phyloP scores from a whole-genome alignment of 495 filamentous ascomycete genomes.

The Podospora fimiseda region DNA sequence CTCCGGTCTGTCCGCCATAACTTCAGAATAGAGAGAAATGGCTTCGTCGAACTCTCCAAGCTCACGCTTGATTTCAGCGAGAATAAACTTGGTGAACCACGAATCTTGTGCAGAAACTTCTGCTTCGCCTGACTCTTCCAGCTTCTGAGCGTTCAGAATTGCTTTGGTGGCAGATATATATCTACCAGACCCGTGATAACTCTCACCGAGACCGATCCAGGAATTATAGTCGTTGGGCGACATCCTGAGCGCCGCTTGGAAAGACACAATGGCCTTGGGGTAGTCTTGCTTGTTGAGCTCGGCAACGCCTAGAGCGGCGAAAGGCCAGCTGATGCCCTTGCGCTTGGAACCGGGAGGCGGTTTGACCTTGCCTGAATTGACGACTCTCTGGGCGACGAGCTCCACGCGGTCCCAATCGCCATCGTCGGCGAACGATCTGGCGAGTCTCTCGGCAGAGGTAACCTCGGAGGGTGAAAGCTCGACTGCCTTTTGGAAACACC shows the following conservation, averaged over 20 bases:
- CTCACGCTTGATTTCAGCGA: slow-evolving; percentile 91
- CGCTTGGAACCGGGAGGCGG: slow-evolving; percentile 86
- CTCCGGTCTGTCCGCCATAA: slow-evolving; percentile 55
- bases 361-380: slow-evolving; percentile 85
- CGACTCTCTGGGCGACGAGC: slow-evolving; percentile 79
- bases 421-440: slow-evolving; percentile 75
- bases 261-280: slow-evolving; percentile 76
- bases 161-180: slow-evolving; percentile 91
- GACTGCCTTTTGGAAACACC: slow-evolving; percentile 95
- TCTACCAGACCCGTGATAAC: slow-evolving; percentile 87
- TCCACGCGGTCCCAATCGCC: slow-evolving; percentile 96
- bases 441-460: slow-evolving; percentile 79
- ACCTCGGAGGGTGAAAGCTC: slow-evolving; percentile 87
- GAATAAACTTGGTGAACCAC: slow-evolving; percentile 95
- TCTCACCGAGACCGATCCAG: slow-evolving; percentile 93
- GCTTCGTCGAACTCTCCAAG: slow-evolving; percentile 83
- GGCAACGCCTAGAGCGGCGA: slow-evolving; percentile 91
- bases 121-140: slow-evolving; percentile 51
- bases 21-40: slow-evolving; percentile 63
- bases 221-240: slow-evolving; percentile 82
- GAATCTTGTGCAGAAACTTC: slow-evolving; percentile 45
- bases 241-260: slow-evolving; percentile 82
- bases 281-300: slow-evolving; percentile 95
- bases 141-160: slow-evolving; percentile 68
- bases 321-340: slow-evolving; percentile 91